A percentile compares a stretch with the other conserved stretches of the same genome.
Conservation (phyloP, 345 rosid species). For the Gossypium bickii region DNA sequence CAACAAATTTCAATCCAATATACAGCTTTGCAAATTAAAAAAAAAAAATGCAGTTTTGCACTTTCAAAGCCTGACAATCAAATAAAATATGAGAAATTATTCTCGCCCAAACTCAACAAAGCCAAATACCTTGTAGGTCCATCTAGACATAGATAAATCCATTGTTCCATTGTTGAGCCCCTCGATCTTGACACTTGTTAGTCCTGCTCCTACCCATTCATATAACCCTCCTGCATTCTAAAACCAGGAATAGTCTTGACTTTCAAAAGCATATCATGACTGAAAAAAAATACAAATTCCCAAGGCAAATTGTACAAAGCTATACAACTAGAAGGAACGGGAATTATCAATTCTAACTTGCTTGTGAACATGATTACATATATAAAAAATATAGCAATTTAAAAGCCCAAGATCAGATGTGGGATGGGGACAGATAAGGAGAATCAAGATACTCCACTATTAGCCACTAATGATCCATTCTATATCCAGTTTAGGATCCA, state of each 20-base stretch:
- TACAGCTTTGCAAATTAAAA: no score
- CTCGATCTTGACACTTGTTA: constrained; percentile 62
- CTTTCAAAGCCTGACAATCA: background rate
- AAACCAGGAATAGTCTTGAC: constrained; percentile 20
- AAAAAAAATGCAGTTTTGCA: background rate
- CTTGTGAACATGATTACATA: background rate
- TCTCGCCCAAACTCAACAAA: background rate
- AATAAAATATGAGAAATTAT: background rate
- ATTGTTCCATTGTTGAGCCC: constrained; percentile 70
- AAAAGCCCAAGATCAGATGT: background rate
- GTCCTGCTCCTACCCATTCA: constrained; percentile 77
- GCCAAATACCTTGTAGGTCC: constrained; percentile 78
- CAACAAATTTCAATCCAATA: background rate
- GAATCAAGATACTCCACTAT: background rate
- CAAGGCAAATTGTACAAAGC: background rate
- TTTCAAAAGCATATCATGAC: constrained; percentile 2
- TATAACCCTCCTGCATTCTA: constrained; percentile 89
- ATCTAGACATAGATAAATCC: constrained; percentile 55
- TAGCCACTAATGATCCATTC: background rate
- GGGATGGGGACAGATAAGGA: background rate
- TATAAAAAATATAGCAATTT: background rate
- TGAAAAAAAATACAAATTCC: background rate
- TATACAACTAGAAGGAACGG: constrained; percentile 2
- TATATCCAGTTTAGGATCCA: background rate
- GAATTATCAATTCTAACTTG: background rate